Conservation (phyloP, 1,284 basidiomycete species). For the Pyrrhoderma noxium region DNA sequence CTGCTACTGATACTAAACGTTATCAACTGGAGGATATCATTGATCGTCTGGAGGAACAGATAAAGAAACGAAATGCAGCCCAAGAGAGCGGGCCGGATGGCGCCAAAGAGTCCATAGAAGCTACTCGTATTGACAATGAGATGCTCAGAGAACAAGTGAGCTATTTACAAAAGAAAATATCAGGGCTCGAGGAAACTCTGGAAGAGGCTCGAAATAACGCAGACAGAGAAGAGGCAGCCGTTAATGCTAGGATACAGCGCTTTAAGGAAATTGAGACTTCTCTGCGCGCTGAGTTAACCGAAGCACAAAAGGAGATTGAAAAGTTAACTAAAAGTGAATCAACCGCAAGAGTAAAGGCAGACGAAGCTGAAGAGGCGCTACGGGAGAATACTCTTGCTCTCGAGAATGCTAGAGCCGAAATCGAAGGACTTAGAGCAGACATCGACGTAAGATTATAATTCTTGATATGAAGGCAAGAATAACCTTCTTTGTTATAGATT, state of each 20-base stretch:
- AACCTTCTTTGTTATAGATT: slow-evolving; percentile 33
- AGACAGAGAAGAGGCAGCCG: slow-evolving; percentile 66
- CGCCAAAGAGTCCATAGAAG: slow-evolving; percentile 41
- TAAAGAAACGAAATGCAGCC: slow-evolving; percentile 36
- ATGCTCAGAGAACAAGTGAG: slow-evolving; percentile 80
- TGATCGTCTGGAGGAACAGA: slow-evolving; percentile 54
- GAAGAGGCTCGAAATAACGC: slow-evolving; percentile 69
- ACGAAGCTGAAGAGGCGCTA: slow-evolving; percentile 84
- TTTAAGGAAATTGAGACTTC: slow-evolving; percentile 73
- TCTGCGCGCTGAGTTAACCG: slow-evolving; percentile 60
- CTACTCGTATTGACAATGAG: slow-evolving; percentile 91
- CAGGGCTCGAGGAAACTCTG: slow-evolving; percentile 75
- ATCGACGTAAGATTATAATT: slow-evolving; percentile 50
- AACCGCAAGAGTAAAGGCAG: slow-evolving; percentile 53
- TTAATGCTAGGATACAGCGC: slow-evolving; percentile 60
- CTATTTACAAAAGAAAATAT: slow-evolving; percentile 76
- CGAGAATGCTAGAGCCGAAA: slow-evolving; percentile 88
- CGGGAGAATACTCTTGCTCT: slow-evolving; percentile 83
- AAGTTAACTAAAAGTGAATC: slow-evolving; percentile 56
- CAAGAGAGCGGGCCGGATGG: slow-evolving; percentile 18
- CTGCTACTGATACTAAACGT: slow-evolving; percentile 57
- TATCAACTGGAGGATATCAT: slow-evolving; percentile 75
- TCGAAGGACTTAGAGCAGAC: slow-evolving; percentile 77
- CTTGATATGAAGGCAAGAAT: slow-evolving; percentile 1
- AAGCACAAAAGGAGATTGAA: slow-evolving; percentile 58